Conservation (phyloP, 306 rosid species). For the Styphnolobium japonicum region DNA sequence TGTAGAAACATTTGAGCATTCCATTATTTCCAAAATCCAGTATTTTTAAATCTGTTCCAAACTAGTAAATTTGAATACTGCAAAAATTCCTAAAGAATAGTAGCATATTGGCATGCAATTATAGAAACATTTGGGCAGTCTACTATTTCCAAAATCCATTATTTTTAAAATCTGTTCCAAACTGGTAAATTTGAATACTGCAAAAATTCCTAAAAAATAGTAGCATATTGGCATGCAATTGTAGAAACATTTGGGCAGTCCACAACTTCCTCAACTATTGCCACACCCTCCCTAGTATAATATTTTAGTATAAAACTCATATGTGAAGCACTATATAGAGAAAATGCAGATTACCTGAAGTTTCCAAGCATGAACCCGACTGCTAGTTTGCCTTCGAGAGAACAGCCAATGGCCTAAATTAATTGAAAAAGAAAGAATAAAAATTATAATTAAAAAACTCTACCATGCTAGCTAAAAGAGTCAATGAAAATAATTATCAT, state of each 20-base stretch:
- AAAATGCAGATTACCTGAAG: constrained; percentile 63
- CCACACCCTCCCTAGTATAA: constrained; percentile 83
- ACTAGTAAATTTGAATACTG: constrained; percentile 52
- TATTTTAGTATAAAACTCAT: constrained; percentile 31
- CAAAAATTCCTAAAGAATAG: constrained; percentile 64
- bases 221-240: constrained; percentile 72
- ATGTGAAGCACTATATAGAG: constrained; percentile 23
- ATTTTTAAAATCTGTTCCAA: constrained; percentile 95
- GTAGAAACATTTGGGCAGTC: constrained; percentile 89
- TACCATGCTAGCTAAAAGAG: neutral
- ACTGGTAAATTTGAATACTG: constrained; percentile 70
- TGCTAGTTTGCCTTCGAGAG: constrained; percentile 70
- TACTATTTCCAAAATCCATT: constrained; percentile 84
- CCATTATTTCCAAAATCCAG: constrained; percentile 77
- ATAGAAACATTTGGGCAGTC: constrained; percentile 79
- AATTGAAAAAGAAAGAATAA: neutral
- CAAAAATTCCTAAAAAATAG: constrained; percentile 84
- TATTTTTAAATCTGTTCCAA: constrained; percentile 72
- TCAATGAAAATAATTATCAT: neutral
- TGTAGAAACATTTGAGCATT: constrained; percentile 76
- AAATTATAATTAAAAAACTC: neutral
- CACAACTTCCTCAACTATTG: constrained; percentile 88
- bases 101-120: constrained; percentile 58
- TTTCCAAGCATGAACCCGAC: constrained; percentile 98
- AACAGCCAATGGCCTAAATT: constrained; percentile 20